These are phyloP conservation scores for Rhodotorula kratochvilovae DNA, from an alignment of 768 basidiomycete genomes.

Conservation along the genomic window DNA sequence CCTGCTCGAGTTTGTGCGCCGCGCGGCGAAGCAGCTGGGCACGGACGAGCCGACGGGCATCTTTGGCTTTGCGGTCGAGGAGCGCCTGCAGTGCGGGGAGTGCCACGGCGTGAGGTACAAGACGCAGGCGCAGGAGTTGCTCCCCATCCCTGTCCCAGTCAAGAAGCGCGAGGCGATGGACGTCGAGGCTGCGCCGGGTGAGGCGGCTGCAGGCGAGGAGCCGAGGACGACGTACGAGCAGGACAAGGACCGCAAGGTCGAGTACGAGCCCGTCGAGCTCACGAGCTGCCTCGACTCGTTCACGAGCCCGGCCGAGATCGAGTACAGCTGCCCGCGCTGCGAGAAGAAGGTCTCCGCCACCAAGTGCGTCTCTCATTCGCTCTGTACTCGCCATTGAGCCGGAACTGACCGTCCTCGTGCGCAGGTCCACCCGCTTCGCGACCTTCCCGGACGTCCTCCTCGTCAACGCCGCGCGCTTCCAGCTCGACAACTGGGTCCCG, in stretches of 20 bases:
- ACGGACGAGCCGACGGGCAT: slow-evolving; percentile 62
- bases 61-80: slow-evolving; percentile 79
- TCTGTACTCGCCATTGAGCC: neutral
- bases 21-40: slow-evolving; percentile 37
- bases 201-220: neutral
- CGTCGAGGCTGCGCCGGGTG: slow-evolving; percentile 5
- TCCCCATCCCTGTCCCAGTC: slow-evolving; percentile 77
- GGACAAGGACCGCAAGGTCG: slow-evolving; percentile 52
- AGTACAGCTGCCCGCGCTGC: slow-evolving; percentile 77
- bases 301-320: slow-evolving; percentile 61
- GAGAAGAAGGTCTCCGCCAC: slow-evolving; percentile 62
- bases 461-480: slow-evolving; percentile 88
- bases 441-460: slow-evolving; percentile 85
- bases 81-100: slow-evolving; percentile 71
- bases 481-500: slow-evolving; percentile 93
- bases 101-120: slow-evolving; percentile 80
- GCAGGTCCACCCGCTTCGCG: slow-evolving; percentile 68
- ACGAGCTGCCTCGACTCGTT: slow-evolving; percentile 60
- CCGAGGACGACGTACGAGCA: slow-evolving; percentile 53
- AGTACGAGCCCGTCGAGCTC: slow-evolving; percentile 63
- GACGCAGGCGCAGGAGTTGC: slow-evolving; percentile 66
- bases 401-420: neutral
- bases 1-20: slow-evolving; percentile 62
- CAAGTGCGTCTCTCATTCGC: slow-evolving; percentile 56
- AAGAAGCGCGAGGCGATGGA: slow-evolving; percentile 46